phyloP scores from a whole-genome alignment of 2,329 filamentous ascomycete genomes.

The Furcasterigmium furcatum region DNA sequence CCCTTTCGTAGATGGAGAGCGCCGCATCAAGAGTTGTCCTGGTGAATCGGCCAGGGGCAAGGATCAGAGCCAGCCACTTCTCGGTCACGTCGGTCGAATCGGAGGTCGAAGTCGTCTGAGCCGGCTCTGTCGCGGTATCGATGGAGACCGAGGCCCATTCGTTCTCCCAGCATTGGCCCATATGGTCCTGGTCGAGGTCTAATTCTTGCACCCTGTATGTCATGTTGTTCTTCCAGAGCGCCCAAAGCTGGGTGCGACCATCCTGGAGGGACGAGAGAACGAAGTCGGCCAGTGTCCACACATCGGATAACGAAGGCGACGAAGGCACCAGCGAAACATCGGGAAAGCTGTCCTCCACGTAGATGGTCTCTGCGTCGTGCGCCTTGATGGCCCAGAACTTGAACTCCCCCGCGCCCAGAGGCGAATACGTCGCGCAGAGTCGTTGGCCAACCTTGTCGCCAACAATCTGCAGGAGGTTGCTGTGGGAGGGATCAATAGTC shows the following conservation, averaged over 20 bases:
- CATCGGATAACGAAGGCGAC: conserved; percentile 66
- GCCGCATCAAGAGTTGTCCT: conserved; percentile 79
- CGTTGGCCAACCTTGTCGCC: conserved; percentile 50
- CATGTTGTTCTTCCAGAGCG: conserved; percentile 82
- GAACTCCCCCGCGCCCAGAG: conserved; percentile 83
- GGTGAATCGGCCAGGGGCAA: conserved; percentile 81
- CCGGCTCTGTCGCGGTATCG: conserved; percentile 51
- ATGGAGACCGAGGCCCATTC: conserved; percentile 69
- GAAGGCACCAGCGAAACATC: conserved; percentile 61
- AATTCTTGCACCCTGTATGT: conserved; percentile 72
- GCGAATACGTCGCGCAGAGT: conserved; percentile 78
- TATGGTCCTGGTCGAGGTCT: conserved; percentile 65
- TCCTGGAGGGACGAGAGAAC: conserved; percentile 54
- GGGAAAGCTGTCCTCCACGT: conserved; percentile 70
- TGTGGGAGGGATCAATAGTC: conserved; percentile 75
- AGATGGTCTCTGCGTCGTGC: conserved; percentile 59
- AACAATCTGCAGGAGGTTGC: conserved; percentile 72
- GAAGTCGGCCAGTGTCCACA: conserved; percentile 81
- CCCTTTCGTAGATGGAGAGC: conserved; percentile 75
- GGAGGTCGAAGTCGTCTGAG: conserved; percentile 56
- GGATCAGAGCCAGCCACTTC: conserved; percentile 81
- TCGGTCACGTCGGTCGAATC: conserved; percentile 71
- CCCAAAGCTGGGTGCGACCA: conserved; percentile 64
- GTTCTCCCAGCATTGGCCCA: conserved; percentile 58
- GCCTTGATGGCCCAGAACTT: conserved; percentile 84